Base-by-base conservation (phyloP, 108 stramenopile genomes). In the Mediolabrus comicus region DNA sequence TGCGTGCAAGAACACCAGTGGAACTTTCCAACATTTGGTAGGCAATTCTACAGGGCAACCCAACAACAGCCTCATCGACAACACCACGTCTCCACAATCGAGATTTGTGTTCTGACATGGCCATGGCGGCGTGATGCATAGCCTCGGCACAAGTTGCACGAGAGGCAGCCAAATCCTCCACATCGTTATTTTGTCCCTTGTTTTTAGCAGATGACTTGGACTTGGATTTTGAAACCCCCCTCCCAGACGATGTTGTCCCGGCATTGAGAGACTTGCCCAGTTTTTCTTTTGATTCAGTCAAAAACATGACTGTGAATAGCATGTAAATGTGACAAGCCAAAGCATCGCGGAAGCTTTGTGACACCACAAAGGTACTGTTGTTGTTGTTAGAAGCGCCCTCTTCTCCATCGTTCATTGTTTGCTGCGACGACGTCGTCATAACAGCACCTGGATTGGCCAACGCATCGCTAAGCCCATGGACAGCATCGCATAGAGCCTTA, bases 251-350 rank as follows among this genome's bases (percentile, higher is more conserved):
- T 22, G 71, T 24, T 22, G 59, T 43, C 33, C 25, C 59, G 36
- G 31, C 65, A 26, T 62, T 74, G 27, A 74, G 70, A 2, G 75
- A 68, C 67, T 79, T 69, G 30, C 56, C 57, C 49, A 80, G 69
- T 64, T 87, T 91, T 28, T 80, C 83, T 72, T 91, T 84, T 5
- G 87, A 80, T 67, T 96, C 95, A 36, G 77, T 84, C 33, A 89
- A 83, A 72, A 88, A 89, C 92, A 93, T 92, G 54, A 93, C 56
- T 2, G 95, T 86, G 69, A 87, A 96, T 19, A 96, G 82, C 91
- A 92, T 91, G 87, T 96, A 96, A 46, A 92, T 54, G 65, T 92
- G 95, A 62, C 83, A 87, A 12, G 88, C 80, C 53, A 84, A 75
- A 8, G 91, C 90, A 70, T 91, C 90, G 29, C 88, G 83, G 59